Evolutionary conservation across 2,329 filamentous ascomycete species (phyloP).

Genomic region (Epichloe coenophiala): DNA sequence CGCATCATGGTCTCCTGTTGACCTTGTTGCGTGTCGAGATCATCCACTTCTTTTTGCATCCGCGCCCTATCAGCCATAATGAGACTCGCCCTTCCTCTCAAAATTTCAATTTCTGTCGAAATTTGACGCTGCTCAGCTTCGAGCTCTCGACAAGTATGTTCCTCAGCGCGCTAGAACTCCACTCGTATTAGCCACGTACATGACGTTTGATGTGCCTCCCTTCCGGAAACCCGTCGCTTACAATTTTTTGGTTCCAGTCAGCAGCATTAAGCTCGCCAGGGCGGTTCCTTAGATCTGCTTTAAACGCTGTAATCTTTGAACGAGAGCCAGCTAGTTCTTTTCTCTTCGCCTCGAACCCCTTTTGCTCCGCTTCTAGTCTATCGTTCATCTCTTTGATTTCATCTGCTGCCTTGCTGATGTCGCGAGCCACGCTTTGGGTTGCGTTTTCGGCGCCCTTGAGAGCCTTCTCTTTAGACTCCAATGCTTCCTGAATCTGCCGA

Average conservation of each 20-base stretch:
- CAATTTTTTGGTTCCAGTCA: conserved; percentile 60
- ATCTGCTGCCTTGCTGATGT: conserved; percentile 22
- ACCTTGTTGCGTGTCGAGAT: conserved; percentile 60
- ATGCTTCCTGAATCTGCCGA: conserved; percentile 38
- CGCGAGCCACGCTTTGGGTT: conserved; percentile 30
- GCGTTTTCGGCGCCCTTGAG: conserved; percentile 40
- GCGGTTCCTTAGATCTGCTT: conserved; percentile 46
- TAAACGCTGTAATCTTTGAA: conserved; percentile 46
- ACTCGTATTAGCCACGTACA: conserved; percentile 12
- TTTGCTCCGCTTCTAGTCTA: conserved; percentile 37
- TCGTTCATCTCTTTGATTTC: conserved; percentile 29
- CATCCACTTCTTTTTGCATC: conserved; percentile 35
- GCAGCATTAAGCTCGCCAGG: conserved; percentile 55
- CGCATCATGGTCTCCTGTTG: conserved; percentile 57
- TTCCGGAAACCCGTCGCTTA: conserved; percentile 25
- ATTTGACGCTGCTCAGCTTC: conserved; percentile 27
- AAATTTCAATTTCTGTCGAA: conserved; percentile 24
- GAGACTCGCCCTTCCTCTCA: conserved; percentile 27
- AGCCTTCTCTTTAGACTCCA: conserved; percentile 38
- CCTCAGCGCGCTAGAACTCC: conserved; percentile 40
- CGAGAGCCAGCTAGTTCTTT: conserved; percentile 36
- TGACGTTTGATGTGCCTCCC: neutral
- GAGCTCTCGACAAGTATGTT: conserved; percentile 41
- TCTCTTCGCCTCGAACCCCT: conserved; percentile 34
- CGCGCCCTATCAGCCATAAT: conserved; percentile 25